These are phyloP conservation scores for Zea luxurians DNA, from an alignment of 176 grass and related monocot species.

Conservation along the genomic window DNA sequence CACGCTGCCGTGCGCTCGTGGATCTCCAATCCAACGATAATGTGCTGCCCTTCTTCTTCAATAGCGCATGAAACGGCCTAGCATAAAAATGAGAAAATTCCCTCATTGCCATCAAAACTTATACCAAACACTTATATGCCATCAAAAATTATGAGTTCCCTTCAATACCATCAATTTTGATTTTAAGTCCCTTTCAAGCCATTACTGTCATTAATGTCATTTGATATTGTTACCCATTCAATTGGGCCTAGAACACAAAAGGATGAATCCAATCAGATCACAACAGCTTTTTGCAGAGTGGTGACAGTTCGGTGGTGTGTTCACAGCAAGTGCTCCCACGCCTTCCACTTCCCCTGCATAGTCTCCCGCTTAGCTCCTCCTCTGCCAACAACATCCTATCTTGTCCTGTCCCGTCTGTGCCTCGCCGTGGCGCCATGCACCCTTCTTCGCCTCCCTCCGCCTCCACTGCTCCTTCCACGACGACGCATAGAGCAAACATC, in stretches of 20 bases:
- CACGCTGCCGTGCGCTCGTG: no score
- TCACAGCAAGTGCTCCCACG: slow-evolving; percentile 93
- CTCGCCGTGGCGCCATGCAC: slow-evolving; percentile 62
- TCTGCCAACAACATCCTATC: slow-evolving; percentile 30
- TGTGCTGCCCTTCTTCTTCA: no score
- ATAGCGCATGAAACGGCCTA: no score
- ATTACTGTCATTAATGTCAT: no score
- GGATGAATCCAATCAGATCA: slow-evolving; percentile 19
- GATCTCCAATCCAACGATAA: no score
- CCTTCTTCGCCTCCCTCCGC: slow-evolving; percentile 53
- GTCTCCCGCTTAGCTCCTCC: slow-evolving; percentile 37
- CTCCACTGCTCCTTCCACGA: slow-evolving; percentile 26
- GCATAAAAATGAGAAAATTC: no score
- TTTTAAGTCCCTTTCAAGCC: no score
- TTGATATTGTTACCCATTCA: no score
- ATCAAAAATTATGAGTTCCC: no score
- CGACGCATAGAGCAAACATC: background rate
- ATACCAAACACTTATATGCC: no score
- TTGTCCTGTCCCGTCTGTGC: slow-evolving; percentile 74
- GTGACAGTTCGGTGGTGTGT: slow-evolving; percentile 64
- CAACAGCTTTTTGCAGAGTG: slow-evolving; percentile 48
- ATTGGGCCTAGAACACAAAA: slow-evolving; percentile 37
- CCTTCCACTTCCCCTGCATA: slow-evolving; percentile 96
- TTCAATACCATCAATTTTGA: no score
- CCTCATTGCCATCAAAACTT: no score